Evolutionary conservation across 1,284 basidiomycete species (phyloP), one percentile per base, ranked within the genome.

Genomic region (Mycosarcoma maydis): DNA sequence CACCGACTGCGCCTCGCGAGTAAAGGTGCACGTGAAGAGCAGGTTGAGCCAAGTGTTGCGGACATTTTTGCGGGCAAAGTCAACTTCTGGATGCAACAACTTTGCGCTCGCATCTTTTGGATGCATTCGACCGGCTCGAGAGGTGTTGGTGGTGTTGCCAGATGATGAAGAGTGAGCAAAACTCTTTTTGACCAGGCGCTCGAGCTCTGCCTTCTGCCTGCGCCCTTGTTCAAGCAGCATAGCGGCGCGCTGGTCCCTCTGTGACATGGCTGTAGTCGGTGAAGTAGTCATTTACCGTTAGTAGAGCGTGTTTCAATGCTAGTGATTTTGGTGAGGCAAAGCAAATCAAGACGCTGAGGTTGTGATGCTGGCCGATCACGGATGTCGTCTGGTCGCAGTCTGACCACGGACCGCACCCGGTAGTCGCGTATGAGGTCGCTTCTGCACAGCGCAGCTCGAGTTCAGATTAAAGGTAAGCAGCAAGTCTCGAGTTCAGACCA

Each of bases 41-140:
- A 81, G 73, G 30, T 72, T 70, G 47, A 81, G 62, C 51, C 76
- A 78, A n/a, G 72, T 72, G 32, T 73, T 66, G 46, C 80, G 73
- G 17, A 79, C 61, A 32, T 73, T 70, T 20, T 47, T 51, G n/a
- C 78, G 67, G 4, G 76, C 72, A 42, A 72, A 64, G 30, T 71
- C 75, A 32, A 80, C 54, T 22, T 73, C 73, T 14, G 51, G 45
- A 20, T 72, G 60, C 11, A 70, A 40, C 16, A 73, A 44, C 54
- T 56, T 70, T 33, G 48, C 52, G 48, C 46, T 56, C 7, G 38
- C 23, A 23, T 58, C 64, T 36, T 50, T 64, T 10, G 51, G 53
- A 40, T 69, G 60, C 30, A 65, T 48, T 6, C 48, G 37, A 7
- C 61, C 61, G 3, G 55, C 52, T 41, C 66, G 55, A 17, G 66